Base-by-base conservation (phyloP, 164 flowering plant genomes). In the Buxus sempervirens region DNA sequence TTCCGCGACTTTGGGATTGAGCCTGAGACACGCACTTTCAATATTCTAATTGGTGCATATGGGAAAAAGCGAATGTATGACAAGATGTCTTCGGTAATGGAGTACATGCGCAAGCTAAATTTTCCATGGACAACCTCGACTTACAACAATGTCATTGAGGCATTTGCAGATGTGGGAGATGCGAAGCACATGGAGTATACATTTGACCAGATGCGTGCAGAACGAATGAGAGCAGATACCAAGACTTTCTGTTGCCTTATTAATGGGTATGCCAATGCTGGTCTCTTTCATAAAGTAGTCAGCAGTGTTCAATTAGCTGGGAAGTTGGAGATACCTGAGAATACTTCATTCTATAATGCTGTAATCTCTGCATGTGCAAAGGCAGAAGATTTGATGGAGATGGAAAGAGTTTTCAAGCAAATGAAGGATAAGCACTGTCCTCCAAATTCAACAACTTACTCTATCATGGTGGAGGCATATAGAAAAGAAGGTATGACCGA, bases 71-170 rank as follows among this genome's bases (percentile, higher is more conserved):
- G 80, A 21, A 81, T 86, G 93, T 88, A 88, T 59, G 90, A 88
- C 65, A 88, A 88, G 61, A 88, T 88, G 93, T 88, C 93, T 23
- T 73, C 90, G 10, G 93, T 88, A 63, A 88, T 88, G 93, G 93
- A 88, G 54, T 82, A 85, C 77, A 88, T 88, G 93, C 82, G 93
- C 2, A 88, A 85, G 81, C 86, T 88, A 60, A 71, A 81, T 38
- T 88, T 83, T 74, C 86, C 90, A 1, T 88, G 93, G 93, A 88
- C 90, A 2, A 86, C 90, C 59, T 82, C 93, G 1, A 88, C 93
- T 36, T 88, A 85, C 74, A 88, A 88, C 78, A 88, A 83, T 58
- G 86, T 88, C 32, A 86, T 88, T 56, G 90, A 88, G 76, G 93
- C 89, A 16, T 88, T 88, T 79, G 73, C 93, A 0, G 90, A 84